These are phyloP conservation scores for Backusella tuberculispora DNA, from an alignment of 192 early-diverging fungal species.

Conservation along the genomic window DNA sequence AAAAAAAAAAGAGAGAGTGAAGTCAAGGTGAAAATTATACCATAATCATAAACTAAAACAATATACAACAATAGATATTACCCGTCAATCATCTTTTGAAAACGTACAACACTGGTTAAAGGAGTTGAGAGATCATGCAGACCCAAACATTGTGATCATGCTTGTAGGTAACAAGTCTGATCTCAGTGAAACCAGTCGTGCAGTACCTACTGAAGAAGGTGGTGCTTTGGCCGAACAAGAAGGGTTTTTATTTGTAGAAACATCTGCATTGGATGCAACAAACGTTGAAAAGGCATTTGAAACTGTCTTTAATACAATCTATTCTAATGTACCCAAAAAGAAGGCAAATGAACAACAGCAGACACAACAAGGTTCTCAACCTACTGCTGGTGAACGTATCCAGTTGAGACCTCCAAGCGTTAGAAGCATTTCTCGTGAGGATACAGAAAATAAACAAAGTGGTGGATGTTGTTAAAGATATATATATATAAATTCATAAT, in stretches of 20 bases:
- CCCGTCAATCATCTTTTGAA: slow-evolving; percentile 70
- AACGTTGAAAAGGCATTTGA: slow-evolving; percentile 78
- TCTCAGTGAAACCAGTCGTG: slow-evolving; percentile 64
- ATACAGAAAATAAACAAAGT: slow-evolving; percentile 42
- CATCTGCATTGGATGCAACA: slow-evolving; percentile 74
- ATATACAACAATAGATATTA: slow-evolving; percentile 36
- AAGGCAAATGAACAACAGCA: slow-evolving; percentile 25
- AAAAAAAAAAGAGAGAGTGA: slow-evolving; percentile 1
- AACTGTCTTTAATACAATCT: slow-evolving; percentile 85
- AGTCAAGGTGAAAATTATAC: not conserved
- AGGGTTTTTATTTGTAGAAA: slow-evolving; percentile 82
- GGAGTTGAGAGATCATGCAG: slow-evolving; percentile 90
- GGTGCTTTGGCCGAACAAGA: slow-evolving; percentile 75
- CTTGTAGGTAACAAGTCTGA: slow-evolving; percentile 95
- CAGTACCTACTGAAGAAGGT: slow-evolving; percentile 75
- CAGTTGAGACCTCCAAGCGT: slow-evolving; percentile 50
- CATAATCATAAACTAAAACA: not conserved
- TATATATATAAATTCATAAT: not conserved
- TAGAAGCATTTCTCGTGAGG: slow-evolving; percentile 45
- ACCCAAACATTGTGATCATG: slow-evolving; percentile 89
- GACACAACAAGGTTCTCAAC: slow-evolving; percentile 6
- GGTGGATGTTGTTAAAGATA: slow-evolving; percentile 38
- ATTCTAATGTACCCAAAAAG: slow-evolving; percentile 36
- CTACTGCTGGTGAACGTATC: slow-evolving; percentile 28
- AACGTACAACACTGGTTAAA: slow-evolving; percentile 90